These are phyloP conservation scores for Umbelopsis sp. DNA, from an alignment of 371 early-diverging fungal species.

Conservation along the genomic window DNA sequence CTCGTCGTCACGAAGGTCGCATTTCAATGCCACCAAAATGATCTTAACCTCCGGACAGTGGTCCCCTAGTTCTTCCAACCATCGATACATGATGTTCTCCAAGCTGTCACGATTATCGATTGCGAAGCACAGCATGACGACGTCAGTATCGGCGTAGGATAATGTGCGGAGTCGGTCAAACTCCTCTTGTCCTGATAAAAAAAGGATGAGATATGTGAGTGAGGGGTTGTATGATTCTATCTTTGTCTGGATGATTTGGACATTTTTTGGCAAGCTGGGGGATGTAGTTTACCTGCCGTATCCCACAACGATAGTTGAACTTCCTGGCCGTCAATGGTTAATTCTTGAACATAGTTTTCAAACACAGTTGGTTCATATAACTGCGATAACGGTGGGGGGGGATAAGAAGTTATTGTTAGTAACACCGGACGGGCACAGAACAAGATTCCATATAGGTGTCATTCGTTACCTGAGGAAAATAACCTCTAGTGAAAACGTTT, in stretches of 20 bases:
- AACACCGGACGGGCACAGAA: too few relatives aligned
- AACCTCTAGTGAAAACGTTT: conserved; percentile 60
- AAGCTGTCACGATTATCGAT: conserved; percentile 60
- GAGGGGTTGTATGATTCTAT: background rate
- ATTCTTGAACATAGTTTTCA: conserved; percentile 86
- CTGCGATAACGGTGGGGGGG: conserved; percentile 24
- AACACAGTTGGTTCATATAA: conserved; percentile 77
- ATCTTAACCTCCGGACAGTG: conserved; percentile 52
- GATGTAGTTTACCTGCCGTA: conserved; percentile 74
- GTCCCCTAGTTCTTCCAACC: conserved; percentile 55
- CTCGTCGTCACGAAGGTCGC: conserved; percentile 56
- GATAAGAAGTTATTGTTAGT: background rate
- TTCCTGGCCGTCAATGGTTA: conserved; percentile 77
- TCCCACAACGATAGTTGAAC: conserved; percentile 90
- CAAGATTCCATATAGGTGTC: too few relatives aligned
- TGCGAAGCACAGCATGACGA: conserved; percentile 61
- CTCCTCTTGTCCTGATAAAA: conserved; percentile 65
- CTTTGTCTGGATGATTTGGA: too few relatives aligned
- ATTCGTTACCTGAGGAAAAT: conserved; percentile 58
- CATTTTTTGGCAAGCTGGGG: too few relatives aligned
- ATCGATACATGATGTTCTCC: conserved; percentile 58
- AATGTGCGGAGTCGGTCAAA: conserved; percentile 59
- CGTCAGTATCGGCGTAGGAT: conserved; percentile 58
- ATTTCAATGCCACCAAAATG: conserved; percentile 58
- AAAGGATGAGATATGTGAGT: background rate